phyloP scores from a whole-genome alignment of 2,329 filamentous ascomycete genomes.

The Aspergillus oerlinghausenensis region DNA sequence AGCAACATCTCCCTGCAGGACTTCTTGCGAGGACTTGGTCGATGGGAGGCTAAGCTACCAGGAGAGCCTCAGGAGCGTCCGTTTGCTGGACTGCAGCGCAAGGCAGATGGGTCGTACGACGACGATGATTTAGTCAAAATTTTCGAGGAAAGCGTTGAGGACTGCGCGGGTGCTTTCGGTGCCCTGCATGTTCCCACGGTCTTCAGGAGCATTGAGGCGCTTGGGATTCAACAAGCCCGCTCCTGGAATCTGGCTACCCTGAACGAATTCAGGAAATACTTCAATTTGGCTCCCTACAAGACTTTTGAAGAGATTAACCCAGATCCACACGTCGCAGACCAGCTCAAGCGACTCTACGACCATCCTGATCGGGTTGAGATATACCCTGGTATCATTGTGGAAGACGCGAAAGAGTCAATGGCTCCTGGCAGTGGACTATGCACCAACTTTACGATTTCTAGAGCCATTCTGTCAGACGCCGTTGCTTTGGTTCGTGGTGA shows the following conservation, averaged over 20 bases:
- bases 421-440: slow-evolving; percentile 46
- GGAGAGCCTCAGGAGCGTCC: slow-evolving; percentile 45
- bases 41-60: slow-evolving; percentile 40
- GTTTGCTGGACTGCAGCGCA: slow-evolving; percentile 47
- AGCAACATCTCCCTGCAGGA: slow-evolving; percentile 34
- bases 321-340: slow-evolving; percentile 44
- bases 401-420: slow-evolving; percentile 52
- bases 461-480: slow-evolving; percentile 44
- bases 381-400: slow-evolving; percentile 55
- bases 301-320: slow-evolving; percentile 51
- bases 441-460: slow-evolving; percentile 43
- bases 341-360: slow-evolving; percentile 46
- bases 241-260: slow-evolving; percentile 59
- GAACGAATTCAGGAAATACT: slow-evolving; percentile 53
- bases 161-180: slow-evolving; percentile 57
- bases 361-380: slow-evolving; percentile 53
- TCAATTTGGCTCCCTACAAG: slow-evolving; percentile 47
- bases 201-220: slow-evolving; percentile 58
- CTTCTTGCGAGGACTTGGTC: slow-evolving; percentile 35
- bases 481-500: slow-evolving; percentile 45
- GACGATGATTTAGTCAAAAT: slow-evolving; percentile 56
- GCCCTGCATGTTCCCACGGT: slow-evolving; percentile 55
- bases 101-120: slow-evolving; percentile 49
- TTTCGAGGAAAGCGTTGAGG: slow-evolving; percentile 56
- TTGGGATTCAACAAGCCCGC: slow-evolving; percentile 59